Percentiles rank a stretch among this genome's conserved stretches.
Conservation (phyloP, 768 basidiomycete genomes). For the Phanerochaete sordida region DNA sequence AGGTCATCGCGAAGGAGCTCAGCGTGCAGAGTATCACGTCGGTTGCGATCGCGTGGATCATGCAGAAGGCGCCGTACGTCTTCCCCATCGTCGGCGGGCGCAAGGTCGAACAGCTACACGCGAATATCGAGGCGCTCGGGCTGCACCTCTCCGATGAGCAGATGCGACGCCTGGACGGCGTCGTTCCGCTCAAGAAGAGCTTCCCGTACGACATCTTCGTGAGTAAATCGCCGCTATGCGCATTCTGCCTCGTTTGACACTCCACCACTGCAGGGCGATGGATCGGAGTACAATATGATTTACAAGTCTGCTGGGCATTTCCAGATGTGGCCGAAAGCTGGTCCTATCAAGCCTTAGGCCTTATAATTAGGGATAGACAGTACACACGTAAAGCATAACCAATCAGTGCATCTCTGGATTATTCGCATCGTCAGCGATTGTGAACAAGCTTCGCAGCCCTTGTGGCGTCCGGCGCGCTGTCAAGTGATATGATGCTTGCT, state of each 20-base stretch:
- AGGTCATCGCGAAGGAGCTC: conserved; percentile 45
- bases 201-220: conserved; percentile 30
- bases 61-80: conserved; percentile 46
- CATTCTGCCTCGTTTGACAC: too few species aligned
- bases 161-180: conserved; percentile 39
- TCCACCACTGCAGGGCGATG: conserved; percentile 19
- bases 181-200: conserved; percentile 41
- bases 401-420: too few species aligned
- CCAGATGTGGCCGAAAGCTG: not conserved
- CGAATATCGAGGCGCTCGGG: conserved; percentile 45
- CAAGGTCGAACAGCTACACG: conserved; percentile 44
- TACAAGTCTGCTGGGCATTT: conserved; percentile 1
- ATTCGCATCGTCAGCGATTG: too few species aligned
- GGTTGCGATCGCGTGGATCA: conserved; percentile 49
- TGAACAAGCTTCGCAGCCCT: too few species aligned
- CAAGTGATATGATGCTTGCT: too few species aligned
- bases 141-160: conserved; percentile 40
- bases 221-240: conserved; percentile 16
- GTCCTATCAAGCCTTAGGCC: not conserved
- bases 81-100: conserved; percentile 48
- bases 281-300: conserved; percentile 21
- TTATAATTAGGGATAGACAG: too few species aligned
- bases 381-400: too few species aligned
- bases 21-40: conserved; percentile 23
- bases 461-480: too few species aligned